Base-by-base conservation (phyloP, 345 rosid genomes). In the Capsella bursapastoris region DNA sequence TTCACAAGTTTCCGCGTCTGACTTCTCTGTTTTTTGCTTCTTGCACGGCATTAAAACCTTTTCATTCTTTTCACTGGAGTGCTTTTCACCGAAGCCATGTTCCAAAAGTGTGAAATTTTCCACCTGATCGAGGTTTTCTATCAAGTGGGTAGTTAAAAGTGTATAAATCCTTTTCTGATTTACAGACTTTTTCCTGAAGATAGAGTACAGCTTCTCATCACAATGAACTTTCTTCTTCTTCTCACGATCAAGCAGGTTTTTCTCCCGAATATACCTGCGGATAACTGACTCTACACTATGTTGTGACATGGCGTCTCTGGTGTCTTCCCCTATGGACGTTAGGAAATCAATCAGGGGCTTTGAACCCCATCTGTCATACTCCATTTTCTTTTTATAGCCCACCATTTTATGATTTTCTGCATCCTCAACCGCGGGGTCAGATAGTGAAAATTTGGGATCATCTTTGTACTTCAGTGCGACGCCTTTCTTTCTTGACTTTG, bases 271-370 rank as follows among this genome's bases (percentile, higher is more conserved):
- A 58, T 84, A 86, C 35, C 28, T 44, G 18, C 60, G 69, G 70
- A 86, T 79, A 28, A 81, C 81, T 22, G 78, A 65, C 52, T 74
- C 71, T 58, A 84, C 83, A 8, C 67, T 71, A 53, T 57, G 62
- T 28, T 77, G 82, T 7, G 82, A 65, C 71, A 84, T 68, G 45
- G 72, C 83, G 2, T 74, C 67, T 34, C 41, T 62, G 38, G 87
- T 83, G 49, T 82, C 83, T 69, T 73, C 82, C 35, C 87, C 87
- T 47, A 82, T 66, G 53, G 76, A 86, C 34, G 43, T 73, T 28
- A 86, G 84, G 80, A 86, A 83, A 34, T 83, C 79, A 53, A 86
- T 67, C 48, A 84, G 90, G 28, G 79, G 79, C 73, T 86, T 81
- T 31, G 87, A 82, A 60, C 87, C 89, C 87, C 86, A 82, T 63